Evolutionary conservation across 208 protist genomes (phyloP), one percentile per base, ranked within the genome.

Genomic region (Leptomonas seymouri): DNA sequence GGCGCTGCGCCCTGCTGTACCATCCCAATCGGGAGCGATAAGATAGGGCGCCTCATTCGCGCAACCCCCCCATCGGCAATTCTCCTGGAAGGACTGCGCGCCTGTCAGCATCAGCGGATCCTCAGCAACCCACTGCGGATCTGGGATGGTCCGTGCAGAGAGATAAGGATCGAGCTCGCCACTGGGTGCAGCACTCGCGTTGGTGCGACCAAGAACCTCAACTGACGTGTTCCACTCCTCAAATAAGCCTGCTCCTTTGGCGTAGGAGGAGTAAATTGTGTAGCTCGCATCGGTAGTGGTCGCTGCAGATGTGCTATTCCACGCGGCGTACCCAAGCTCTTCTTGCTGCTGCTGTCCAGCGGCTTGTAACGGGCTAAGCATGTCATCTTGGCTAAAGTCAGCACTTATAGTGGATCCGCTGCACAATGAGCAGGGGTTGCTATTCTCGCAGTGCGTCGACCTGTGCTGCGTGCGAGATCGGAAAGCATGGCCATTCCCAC

Each of bases 111-210:
- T 30, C 39, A 76, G 57, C 14, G 71, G 71, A 36, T 76, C 63
- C 8, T 70, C 71, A 15, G 48, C 21, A 6, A 16, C 71, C 63
- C 63, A 65, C 46, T 53, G n/a, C 11, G 55, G 56, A 5, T 53
- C 9, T 11, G 54, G 49, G 21, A 67, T 61, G 44, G 16, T n/a
- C 20, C 41, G 61, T 16, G 48, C 63, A 1, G 63, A 51, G 0
- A 55, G 16, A 30, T 76, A 76, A 8, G 71, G 71, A 39, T 76
- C 71, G 34, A 71, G 48, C 45, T 76, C 64, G 15, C 71, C 71
- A 8, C 71, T 67, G 28, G 16, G 27, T 16, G 30, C 62, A 0
- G 16, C 50, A 0, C 0, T 23, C 15, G 30, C 49, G 41, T 46
- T 23, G 36, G 34, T 58, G 30, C 55, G 54, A 31, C 45, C 27